phyloP scores from a whole-genome alignment of 1,139 yeast species.

The Zygosaccharomyces sapae region DNA sequence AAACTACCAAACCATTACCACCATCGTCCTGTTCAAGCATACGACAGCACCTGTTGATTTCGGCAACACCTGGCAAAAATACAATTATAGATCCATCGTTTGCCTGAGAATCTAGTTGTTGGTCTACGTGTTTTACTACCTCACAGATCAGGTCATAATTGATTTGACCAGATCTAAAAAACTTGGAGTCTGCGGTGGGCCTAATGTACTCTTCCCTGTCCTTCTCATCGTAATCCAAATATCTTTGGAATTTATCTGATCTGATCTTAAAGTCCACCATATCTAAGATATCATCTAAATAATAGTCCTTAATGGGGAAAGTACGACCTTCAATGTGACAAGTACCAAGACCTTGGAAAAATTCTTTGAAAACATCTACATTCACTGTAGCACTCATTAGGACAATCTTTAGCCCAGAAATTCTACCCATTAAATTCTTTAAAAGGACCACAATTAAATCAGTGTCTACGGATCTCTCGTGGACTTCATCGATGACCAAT shows the following conservation, averaged over 20 bases:
- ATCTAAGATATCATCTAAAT: constrained; percentile 60
- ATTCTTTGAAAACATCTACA: constrained; percentile 59
- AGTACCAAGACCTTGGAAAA: constrained; percentile 48
- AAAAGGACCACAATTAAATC: constrained; percentile 78
- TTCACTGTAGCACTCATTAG: constrained; percentile 96
- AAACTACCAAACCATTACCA: constrained; percentile 36
- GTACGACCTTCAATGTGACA: constrained; percentile 90
- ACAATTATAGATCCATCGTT: constrained; percentile 73
- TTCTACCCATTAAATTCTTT: constrained; percentile 50
- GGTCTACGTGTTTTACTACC: constrained; percentile 54
- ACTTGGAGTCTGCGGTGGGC: constrained; percentile 62
- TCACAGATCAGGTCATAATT: constrained; percentile 68
- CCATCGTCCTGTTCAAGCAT: constrained; percentile 23
- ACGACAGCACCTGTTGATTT: constrained; percentile 60
- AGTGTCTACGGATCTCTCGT: constrained; percentile 88
- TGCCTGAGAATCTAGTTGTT: constrained; percentile 39
- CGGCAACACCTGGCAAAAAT: constrained; percentile 88
- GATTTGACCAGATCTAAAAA: constrained; percentile 59
- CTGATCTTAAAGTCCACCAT: constrained; percentile 51
- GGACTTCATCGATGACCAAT: constrained; percentile 88
- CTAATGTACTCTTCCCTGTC: constrained; percentile 34
- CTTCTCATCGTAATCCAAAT: constrained; percentile 19
- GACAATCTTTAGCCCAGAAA: constrained; percentile 56
- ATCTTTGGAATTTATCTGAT: constrained; percentile 20
- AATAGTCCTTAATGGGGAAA: constrained; percentile 77